phyloP scores from a whole-genome alignment of 2,329 filamentous ascomycete genomes.

The Hysterium pulicare region DNA sequence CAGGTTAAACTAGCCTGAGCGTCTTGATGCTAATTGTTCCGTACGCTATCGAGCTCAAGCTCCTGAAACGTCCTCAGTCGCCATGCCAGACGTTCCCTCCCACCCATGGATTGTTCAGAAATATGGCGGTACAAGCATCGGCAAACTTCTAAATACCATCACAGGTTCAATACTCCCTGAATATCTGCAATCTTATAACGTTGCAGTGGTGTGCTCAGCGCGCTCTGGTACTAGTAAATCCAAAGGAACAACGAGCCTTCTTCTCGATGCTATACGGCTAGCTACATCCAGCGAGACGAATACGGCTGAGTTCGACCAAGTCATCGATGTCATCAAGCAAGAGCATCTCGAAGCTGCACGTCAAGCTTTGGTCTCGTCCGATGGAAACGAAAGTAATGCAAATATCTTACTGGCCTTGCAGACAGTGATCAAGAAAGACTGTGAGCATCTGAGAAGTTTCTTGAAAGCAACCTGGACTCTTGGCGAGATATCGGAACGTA shows the following conservation, averaged over 20 bases:
- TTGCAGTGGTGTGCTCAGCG: constrained; percentile 89
- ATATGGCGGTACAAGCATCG: constrained; percentile 88
- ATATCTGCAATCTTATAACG: constrained; percentile 60
- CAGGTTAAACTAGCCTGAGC: no score
- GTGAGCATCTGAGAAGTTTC: constrained; percentile 71
- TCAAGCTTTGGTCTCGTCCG: constrained; percentile 28
- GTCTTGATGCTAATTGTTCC: no score
- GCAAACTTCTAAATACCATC: constrained; percentile 68
- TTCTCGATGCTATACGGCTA: constrained; percentile 7
- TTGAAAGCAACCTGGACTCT: constrained; percentile 48
- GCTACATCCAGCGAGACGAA: constrained; percentile 27
- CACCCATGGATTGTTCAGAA: constrained; percentile 76
- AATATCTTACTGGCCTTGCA: constrained; percentile 56
- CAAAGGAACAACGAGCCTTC: constrained; percentile 79
- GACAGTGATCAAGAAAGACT: constrained; percentile 52
- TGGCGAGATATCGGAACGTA: constrained; percentile 11
- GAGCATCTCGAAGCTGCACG: constrained; percentile 74
- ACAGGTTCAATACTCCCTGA: constrained; percentile 25
- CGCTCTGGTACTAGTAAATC: constrained; percentile 86
- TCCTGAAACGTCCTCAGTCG: background rate
- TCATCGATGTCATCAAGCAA: constrained; percentile 72
- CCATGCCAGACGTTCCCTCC: background rate
- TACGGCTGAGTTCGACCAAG: constrained; percentile 56
- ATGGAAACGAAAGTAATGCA: constrained; percentile 50
- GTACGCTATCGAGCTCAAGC: no score